phyloP scores from a whole-genome alignment of 2,329 filamentous ascomycete species.

The Cercospora sp. region DNA sequence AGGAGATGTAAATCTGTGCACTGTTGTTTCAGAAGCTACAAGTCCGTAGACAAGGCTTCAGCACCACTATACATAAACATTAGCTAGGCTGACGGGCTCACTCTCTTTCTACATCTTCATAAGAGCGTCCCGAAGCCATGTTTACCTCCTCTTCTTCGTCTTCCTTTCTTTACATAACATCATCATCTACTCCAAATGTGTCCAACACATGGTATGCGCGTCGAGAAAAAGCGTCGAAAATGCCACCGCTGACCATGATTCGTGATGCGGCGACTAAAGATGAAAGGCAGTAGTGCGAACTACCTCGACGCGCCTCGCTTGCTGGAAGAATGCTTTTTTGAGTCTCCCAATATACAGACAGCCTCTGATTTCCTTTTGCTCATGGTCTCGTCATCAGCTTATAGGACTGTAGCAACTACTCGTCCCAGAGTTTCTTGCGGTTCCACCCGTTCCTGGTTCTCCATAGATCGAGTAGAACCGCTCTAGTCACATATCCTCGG shows the following conservation, averaged over 20 bases:
- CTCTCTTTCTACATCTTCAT: background rate
- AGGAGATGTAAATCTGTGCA: background rate
- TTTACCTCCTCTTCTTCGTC: background rate
- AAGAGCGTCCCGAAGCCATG: background rate
- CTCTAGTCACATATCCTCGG: constrained; percentile 31
- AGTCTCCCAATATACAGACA: background rate
- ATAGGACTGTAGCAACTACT: constrained; percentile 12
- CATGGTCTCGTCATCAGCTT: background rate
- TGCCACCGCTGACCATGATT: constrained; percentile 10
- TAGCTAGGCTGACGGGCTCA: background rate
- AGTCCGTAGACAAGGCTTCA: background rate
- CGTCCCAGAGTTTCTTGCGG: constrained; percentile 5
- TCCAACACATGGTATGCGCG: constrained; percentile 1
- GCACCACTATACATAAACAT: constrained; percentile 11
- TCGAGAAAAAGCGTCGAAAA: background rate
- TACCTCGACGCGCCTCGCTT: background rate
- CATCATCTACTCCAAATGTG: constrained; percentile 8
- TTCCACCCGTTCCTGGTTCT: constrained; percentile 7
- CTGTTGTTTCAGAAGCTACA: background rate
- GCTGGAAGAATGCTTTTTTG: background rate
- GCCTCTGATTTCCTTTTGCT: background rate
- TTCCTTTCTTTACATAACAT: constrained; percentile 5
- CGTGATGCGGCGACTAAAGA: constrained; percentile 11
- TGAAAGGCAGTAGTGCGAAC: background rate
- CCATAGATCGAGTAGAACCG: constrained; percentile 14